These are phyloP conservation scores for Auricularia sp. DNA, from an alignment of 768 basidiomycete genomes.

Conservation along the genomic window DNA sequence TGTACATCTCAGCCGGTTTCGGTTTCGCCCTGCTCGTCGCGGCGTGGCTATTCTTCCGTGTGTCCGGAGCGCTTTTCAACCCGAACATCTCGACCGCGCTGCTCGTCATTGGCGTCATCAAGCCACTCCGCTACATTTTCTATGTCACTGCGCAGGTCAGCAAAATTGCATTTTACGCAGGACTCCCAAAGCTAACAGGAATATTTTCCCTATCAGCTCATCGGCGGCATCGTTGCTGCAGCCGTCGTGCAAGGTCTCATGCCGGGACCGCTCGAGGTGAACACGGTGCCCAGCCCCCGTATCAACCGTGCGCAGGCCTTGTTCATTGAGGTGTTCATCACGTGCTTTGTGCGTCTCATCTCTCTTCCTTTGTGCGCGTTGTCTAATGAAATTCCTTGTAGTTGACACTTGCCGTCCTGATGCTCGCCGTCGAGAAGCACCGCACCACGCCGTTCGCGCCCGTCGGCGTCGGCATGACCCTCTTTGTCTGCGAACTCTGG, in stretches of 20 bases:
- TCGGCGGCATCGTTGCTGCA: slow-evolving; percentile 50
- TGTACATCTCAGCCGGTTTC: background rate
- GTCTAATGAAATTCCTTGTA: background rate
- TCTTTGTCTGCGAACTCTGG: slow-evolving; percentile 54
- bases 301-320: slow-evolving; percentile 48
- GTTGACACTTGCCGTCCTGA: slow-evolving; percentile 10
- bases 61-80: slow-evolving; percentile 59
- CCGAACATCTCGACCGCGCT: slow-evolving; percentile 53
- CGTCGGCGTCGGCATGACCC: slow-evolving; percentile 55
- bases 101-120: slow-evolving; percentile 44
- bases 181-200: no score
- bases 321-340: slow-evolving; percentile 67
- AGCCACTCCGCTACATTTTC: slow-evolving; percentile 46
- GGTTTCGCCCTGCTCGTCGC: slow-evolving; percentile 53
- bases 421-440: slow-evolving; percentile 16
- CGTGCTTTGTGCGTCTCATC: slow-evolving; percentile 36
- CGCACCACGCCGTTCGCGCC: slow-evolving; percentile 33
- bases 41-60: slow-evolving; percentile 59
- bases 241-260: slow-evolving; percentile 47
- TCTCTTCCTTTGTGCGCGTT: background rate
- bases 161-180: background rate
- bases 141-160: slow-evolving; percentile 46
- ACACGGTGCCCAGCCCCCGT: slow-evolving; percentile 35
- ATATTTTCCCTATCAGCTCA: slow-evolving; percentile 18
- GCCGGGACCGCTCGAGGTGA: slow-evolving; percentile 42